Evolutionary conservation across 1,284 basidiomycete species (phyloP).

Genomic region (Uromyces viciae-fabae): DNA sequence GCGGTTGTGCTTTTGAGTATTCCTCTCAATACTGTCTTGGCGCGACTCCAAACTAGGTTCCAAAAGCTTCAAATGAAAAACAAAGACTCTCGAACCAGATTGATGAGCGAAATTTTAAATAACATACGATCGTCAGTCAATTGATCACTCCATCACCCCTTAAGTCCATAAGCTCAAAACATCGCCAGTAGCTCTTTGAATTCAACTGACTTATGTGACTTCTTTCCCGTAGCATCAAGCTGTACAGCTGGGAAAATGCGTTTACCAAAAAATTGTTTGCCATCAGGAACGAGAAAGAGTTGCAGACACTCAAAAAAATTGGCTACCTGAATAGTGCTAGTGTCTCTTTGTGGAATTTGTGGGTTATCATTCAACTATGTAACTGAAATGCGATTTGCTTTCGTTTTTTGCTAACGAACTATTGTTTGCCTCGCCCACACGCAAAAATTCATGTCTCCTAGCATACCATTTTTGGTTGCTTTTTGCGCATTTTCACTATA

Average conservation of each 20-base stretch:
- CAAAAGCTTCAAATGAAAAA: conserved; percentile 51
- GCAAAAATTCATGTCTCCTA: conserved; percentile 32
- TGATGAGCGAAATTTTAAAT: conserved; percentile 53
- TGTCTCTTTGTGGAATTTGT: conserved; percentile 48
- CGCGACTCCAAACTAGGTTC: conserved; percentile 48
- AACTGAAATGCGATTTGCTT: conserved; percentile 49
- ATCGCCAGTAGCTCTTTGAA: no score
- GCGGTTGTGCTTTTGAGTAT: conserved; percentile 67
- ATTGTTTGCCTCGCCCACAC: not conserved
- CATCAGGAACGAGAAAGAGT: conserved; percentile 78
- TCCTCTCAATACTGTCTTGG: conserved; percentile 50
- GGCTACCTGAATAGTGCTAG: conserved; percentile 63
- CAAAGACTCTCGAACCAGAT: conserved; percentile 50
- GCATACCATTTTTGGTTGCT: conserved; percentile 59
- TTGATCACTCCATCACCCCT: no score
- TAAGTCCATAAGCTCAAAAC: no score
- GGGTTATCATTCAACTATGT: conserved; percentile 11
- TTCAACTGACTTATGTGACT: not conserved
- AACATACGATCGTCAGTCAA: conserved; percentile 47
- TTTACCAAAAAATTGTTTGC: conserved; percentile 70
- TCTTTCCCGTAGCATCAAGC: conserved; percentile 63
- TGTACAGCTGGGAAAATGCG: conserved; percentile 82
- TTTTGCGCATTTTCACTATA: conserved; percentile 67
- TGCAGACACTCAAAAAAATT: conserved; percentile 75
- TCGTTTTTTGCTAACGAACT: not conserved